Base-by-base conservation (phyloP, 2,329 filamentous ascomycete genomes). In the Coniosporium tulheliwenetii region DNA sequence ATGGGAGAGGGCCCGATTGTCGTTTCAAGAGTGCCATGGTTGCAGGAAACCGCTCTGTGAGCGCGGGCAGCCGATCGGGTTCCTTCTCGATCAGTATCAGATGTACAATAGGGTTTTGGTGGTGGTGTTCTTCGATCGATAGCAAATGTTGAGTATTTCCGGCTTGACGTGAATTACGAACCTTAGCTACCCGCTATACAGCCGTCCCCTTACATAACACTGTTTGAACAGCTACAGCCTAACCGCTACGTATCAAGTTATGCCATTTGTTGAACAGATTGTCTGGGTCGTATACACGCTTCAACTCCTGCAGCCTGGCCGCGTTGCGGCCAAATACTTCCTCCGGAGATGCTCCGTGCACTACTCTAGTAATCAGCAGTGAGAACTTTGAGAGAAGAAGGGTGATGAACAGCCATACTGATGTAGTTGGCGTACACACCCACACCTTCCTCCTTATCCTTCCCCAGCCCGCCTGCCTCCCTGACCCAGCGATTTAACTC, bases 311-410 rank as follows among this genome's bases (percentile, higher is more conserved):
- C 36, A 71, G 46, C 7, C 58, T 51, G 2, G 47, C 46, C 33
- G 63, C 60, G 41, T 69, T 67, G 10, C 55, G 54, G 2, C 66
- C 67, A 46, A 67, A 69, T 34, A 67, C 61, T 39, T 64, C 62
- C 32, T 35, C 14, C 12, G 32, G 32, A 35, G 12, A n/a, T n/a
- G 32, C 32, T n/a, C 14, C 32, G 14, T 35, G 32, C 32, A 35
- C 32, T 35, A 26, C 19, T 35, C 32, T 5, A 35, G 12, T 35
- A 8, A 8, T 35, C 5, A 35, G 32, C 32, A 35, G 32, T 8
- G 12, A 35, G 12, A 5, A 15, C 14, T 15, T 5, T 35, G 32
- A n/a, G 12, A 35, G 14, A n/a, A 4, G 12, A 35, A n/a, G 32
- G 12, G 32, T 15, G 32, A n/a, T n/a, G 8, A n/a, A 15, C 32